Percentiles rank a stretch among this genome's conserved stretches.
phyloP scores from a whole-genome alignment of 495 filamentous ascomycete species.

The Hypoxylon fragiforme region DNA sequence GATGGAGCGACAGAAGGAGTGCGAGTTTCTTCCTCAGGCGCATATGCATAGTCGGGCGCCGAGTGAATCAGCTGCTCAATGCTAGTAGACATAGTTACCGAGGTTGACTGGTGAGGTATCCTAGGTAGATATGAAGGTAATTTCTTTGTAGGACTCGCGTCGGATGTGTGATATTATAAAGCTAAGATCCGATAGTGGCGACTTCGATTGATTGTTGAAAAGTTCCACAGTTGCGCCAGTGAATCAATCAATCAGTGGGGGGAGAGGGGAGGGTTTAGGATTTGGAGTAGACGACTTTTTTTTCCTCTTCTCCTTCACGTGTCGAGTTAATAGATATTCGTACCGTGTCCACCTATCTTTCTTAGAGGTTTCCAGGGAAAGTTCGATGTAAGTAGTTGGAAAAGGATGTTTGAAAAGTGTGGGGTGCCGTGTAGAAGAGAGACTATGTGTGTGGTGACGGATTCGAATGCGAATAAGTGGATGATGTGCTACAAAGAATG shows the following conservation, averaged over 20 bases:
- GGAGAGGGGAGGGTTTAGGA: constrained; percentile 13
- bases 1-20: constrained; percentile 50
- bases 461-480: too few species aligned
- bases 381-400: too few species aligned
- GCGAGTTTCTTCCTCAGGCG: constrained; percentile 41
- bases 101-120: neutral
- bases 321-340: constrained; percentile 10
- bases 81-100: constrained; percentile 21
- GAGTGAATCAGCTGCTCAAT: constrained; percentile 23
- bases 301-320: constrained; percentile 9
- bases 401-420: too few species aligned
- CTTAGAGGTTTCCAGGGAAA: too few species aligned
- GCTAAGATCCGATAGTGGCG: neutral
- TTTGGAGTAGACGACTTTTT: constrained; percentile 11
- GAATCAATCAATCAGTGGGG: constrained; percentile 1
- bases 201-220: constrained; percentile 2
- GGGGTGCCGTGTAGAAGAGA: too few species aligned
- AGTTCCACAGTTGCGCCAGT: neutral
- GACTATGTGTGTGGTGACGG: too few species aligned
- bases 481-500: too few species aligned
- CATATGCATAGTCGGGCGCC: constrained; percentile 40
- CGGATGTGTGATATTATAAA: neutral
- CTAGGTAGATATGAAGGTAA: neutral
- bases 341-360: neutral
- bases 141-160: neutral